Percentiles rank a stretch among this genome's conserved stretches.
Conservation (phyloP, 441 rosid species). For the Syzygium syzygioides region DNA sequence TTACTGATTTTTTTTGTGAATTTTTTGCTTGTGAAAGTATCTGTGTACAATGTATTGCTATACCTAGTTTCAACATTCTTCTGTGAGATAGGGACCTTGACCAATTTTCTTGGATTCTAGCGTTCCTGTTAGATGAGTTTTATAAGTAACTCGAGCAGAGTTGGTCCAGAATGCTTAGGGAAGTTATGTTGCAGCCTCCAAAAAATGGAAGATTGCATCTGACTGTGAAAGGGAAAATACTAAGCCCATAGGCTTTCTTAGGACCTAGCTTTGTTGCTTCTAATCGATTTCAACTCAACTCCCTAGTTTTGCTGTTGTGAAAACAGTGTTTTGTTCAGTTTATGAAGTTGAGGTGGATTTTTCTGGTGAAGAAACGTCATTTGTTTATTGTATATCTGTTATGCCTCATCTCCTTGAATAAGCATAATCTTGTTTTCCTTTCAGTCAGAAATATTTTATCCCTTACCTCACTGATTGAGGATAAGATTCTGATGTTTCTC, state of each 20-base stretch:
- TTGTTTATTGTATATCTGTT: background rate
- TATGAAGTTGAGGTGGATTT: background rate
- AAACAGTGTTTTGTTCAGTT: background rate
- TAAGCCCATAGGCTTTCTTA: background rate
- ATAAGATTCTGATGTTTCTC: background rate
- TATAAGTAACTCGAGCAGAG: background rate
- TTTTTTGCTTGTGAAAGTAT: background rate
- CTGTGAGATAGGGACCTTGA: background rate
- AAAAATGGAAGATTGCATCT: background rate
- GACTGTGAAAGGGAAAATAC: background rate
- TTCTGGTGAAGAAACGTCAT: background rate
- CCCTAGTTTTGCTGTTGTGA: background rate
- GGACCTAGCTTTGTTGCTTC: background rate
- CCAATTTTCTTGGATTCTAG: background rate
- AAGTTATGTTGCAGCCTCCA: background rate
- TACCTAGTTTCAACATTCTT: background rate
- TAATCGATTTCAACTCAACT: background rate
- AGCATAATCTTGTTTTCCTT: background rate
- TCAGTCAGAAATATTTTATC: background rate
- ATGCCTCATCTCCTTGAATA: background rate
- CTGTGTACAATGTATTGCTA: background rate
- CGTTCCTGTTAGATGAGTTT: background rate
- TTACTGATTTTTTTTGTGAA: background rate
- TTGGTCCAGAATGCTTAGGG: background rate
- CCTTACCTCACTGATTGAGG: background rate